Evolutionary conservation across 129 eudicot species (phyloP).

Genomic region (Chrysanthemum makinoi): DNA sequence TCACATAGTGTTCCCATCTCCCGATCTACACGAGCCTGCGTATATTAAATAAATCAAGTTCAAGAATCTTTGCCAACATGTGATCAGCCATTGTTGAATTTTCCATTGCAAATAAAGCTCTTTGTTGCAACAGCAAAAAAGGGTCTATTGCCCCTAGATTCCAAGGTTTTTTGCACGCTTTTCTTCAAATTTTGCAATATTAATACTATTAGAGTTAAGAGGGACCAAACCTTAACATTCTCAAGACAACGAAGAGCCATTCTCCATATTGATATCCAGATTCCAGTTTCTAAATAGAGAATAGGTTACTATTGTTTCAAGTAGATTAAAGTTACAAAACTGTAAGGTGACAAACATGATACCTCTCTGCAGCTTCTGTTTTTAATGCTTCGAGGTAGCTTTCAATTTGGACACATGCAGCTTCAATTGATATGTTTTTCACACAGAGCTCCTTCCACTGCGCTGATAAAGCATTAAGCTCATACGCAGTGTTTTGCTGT

Average conservation of each 20-base stretch:
- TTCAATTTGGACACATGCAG: slow-evolving; percentile 68
- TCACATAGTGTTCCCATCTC: slow-evolving; percentile 8
- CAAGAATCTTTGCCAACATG: not conserved
- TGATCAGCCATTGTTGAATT: not conserved
- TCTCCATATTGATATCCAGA: slow-evolving; percentile 56
- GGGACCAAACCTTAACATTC: slow-evolving; percentile 27
- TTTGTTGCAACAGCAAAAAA: not conserved
- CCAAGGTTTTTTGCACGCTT: not conserved
- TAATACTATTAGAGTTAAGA: not conserved
- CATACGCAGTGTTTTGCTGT: slow-evolving; percentile 92
- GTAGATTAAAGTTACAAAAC: not conserved
- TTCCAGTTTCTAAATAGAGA: slow-evolving; percentile 63
- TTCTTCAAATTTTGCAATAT: not conserved
- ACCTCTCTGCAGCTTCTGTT: slow-evolving; percentile 77
- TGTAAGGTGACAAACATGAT: slow-evolving; percentile 9
- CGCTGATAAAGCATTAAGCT: slow-evolving; percentile 85
- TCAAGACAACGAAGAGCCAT: slow-evolving; percentile 43
- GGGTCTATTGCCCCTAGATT: not conserved
- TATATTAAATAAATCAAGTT: not conserved
- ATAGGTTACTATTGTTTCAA: slow-evolving; percentile 5
- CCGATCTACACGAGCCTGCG: not conserved
- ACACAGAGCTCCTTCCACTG: slow-evolving; percentile 95
- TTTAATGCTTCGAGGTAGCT: slow-evolving; percentile 52
- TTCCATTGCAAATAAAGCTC: not conserved
- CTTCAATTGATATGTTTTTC: slow-evolving; percentile 83